Percentiles rank a stretch among this genome's conserved stretches.
Evolutionary conservation across 1,284 basidiomycete species (phyloP).

Genomic region (Ganoderma lingzhi): DNA sequence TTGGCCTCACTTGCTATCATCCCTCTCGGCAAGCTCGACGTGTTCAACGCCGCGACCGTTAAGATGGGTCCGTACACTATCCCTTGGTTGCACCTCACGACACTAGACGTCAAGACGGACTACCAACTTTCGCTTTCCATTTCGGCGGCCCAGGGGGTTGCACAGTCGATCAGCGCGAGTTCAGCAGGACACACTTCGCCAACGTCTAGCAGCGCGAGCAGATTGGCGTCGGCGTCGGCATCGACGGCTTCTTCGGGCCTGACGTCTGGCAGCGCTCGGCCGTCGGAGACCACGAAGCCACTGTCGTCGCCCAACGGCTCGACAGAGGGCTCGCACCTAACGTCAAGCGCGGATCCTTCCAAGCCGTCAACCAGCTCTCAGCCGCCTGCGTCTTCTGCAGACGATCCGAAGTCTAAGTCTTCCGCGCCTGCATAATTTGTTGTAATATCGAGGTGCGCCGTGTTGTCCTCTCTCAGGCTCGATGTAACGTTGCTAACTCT

Average conservation of each 20-base stretch:
- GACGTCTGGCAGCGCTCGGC: no score
- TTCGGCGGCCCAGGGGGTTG: not conserved
- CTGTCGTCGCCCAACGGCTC: not conserved
- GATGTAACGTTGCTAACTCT: not conserved
- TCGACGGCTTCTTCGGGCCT: not conserved
- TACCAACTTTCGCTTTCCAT: constrained; percentile 6
- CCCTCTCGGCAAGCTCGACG: constrained; percentile 59
- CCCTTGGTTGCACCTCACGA: constrained; percentile 13
- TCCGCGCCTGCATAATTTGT: not conserved
- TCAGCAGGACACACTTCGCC: not conserved
- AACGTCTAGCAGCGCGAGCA: not conserved
- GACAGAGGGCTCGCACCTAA: not conserved
- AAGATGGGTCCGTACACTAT: constrained; percentile 34
- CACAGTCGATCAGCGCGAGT: constrained; percentile 1
- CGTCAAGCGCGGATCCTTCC: not conserved
- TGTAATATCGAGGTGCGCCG: not conserved
- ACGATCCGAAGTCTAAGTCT: not conserved
- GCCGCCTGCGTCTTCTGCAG: not conserved
- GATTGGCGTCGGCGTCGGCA: not conserved
- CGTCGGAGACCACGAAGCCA: not conserved
- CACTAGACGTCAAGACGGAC: constrained; percentile 1
- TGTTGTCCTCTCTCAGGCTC: no score
- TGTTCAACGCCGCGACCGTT: constrained; percentile 57
- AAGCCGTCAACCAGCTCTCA: not conserved
- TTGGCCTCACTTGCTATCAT: constrained; percentile 62